Evolutionary conservation across 2,329 filamentous ascomycete genomes (phyloP).

Genomic region (Colletotrichum sp.): DNA sequence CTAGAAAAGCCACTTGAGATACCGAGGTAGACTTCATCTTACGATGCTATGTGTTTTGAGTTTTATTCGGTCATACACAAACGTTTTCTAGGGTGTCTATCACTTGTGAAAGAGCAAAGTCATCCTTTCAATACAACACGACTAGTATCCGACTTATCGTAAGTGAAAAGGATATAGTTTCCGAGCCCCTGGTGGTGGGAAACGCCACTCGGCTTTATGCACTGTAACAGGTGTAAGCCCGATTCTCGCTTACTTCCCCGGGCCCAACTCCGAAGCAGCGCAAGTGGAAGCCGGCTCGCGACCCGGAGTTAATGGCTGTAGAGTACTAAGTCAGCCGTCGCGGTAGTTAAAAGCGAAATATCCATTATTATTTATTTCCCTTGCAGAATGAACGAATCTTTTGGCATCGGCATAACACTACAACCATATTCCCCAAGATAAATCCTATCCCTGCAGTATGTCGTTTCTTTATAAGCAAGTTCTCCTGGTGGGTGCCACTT

Average conservation of each 20-base stretch:
- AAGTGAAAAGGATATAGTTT: background rate
- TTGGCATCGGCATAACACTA: background rate
- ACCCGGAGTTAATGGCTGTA: background rate
- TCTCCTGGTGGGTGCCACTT: constrained; percentile 48
- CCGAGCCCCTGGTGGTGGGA: background rate
- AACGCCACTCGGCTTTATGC: background rate
- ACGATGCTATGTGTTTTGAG: background rate
- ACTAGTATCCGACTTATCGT: background rate
- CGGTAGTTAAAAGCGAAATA: background rate
- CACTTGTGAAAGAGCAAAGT: background rate
- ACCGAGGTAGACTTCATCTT: background rate
- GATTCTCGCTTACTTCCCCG: background rate
- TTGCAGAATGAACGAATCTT: background rate
- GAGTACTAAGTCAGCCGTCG: background rate
- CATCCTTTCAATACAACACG: background rate
- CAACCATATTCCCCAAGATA: background rate
- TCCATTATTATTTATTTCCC: background rate
- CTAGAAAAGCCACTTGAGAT: background rate
- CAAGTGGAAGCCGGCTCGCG: background rate
- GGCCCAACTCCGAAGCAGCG: background rate
- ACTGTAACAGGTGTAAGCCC: background rate
- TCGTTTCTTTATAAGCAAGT: constrained; percentile 59
- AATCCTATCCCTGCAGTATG: constrained; percentile 37
- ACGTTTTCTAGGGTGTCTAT: background rate
- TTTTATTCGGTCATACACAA: background rate